Conservation (phyloP, 2,329 filamentous ascomycete genomes). For the Pseudocercospora vitis region DNA sequence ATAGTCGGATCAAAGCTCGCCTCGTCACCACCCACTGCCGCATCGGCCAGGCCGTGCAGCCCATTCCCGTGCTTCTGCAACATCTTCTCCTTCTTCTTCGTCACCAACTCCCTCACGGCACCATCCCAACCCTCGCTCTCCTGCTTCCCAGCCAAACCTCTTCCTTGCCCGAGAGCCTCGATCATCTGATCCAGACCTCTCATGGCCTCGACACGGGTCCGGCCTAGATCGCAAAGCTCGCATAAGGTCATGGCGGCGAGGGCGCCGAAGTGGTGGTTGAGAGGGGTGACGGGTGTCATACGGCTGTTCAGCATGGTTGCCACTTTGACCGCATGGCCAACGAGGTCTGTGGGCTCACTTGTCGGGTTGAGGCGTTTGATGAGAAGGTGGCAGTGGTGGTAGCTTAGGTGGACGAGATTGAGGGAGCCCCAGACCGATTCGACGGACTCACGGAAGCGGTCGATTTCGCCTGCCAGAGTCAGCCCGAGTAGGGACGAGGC, state of each 20-base stretch:
- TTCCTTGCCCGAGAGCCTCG: slow-evolving; percentile 50
- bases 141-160: slow-evolving; percentile 44
- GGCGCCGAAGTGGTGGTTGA: slow-evolving; percentile 66
- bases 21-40: slow-evolving; percentile 34
- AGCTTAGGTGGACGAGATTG: slow-evolving; percentile 64
- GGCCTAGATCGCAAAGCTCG: slow-evolving; percentile 58
- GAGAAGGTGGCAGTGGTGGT: slow-evolving; percentile 69
- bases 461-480: slow-evolving; percentile 59
- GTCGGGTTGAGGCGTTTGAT: slow-evolving; percentile 61
- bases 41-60: slow-evolving; percentile 62
- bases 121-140: slow-evolving; percentile 59
- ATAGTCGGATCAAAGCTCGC: slow-evolving; percentile 39
- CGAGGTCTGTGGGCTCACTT: slow-evolving; percentile 56
- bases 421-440: slow-evolving; percentile 54
- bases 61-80: slow-evolving; percentile 38
- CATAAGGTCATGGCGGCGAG: slow-evolving; percentile 62
- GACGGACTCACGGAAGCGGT: slow-evolving; percentile 66
- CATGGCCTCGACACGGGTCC: slow-evolving; percentile 58
- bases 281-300: slow-evolving; percentile 58
- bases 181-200: slow-evolving; percentile 57
- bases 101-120: slow-evolving; percentile 55
- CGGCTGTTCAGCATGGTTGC: slow-evolving; percentile 59
- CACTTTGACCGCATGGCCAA: slow-evolving; percentile 62
- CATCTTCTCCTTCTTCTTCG: slow-evolving; percentile 42
- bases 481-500: slow-evolving; percentile 49